phyloP scores from a whole-genome alignment of 768 basidiomycete species.

The Pholiota microspora region DNA sequence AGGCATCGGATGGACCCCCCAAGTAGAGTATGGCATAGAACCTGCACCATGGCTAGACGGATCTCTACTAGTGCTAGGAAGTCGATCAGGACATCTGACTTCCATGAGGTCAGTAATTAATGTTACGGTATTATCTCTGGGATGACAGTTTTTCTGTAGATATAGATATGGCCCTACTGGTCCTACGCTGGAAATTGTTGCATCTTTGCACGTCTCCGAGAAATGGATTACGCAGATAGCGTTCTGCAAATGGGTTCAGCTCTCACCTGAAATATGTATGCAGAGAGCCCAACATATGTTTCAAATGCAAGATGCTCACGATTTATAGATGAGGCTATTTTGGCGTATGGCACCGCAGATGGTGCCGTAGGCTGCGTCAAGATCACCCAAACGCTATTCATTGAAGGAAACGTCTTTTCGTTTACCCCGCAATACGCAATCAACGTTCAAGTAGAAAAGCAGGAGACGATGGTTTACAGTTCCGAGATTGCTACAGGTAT shows the following conservation, averaged over 20 bases:
- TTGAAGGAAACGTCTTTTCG: conserved; percentile 19
- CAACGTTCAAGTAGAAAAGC: conserved; percentile 28
- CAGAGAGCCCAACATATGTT: background rate
- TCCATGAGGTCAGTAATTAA: conserved; percentile 49
- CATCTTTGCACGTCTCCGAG: conserved; percentile 43
- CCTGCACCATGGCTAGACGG: conserved; percentile 52
- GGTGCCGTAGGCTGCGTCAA: conserved; percentile 58
- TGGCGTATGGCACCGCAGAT: conserved; percentile 59
- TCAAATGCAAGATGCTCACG: background rate
- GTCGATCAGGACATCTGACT: conserved; percentile 58
- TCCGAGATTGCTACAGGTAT: conserved; percentile 40
- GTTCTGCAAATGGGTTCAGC: conserved; percentile 54
- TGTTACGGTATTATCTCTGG: background rate
- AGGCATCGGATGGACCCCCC: conserved; percentile 74
- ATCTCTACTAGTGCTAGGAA: conserved; percentile 71
- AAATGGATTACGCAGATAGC: conserved; percentile 65
- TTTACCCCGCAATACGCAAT: conserved; percentile 36
- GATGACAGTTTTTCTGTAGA: conserved; percentile 4
- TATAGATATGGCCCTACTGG: conserved; percentile 20
- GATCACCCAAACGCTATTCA: conserved; percentile 44
- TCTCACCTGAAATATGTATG: conserved; percentile 39
- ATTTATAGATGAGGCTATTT: conserved; percentile 47
- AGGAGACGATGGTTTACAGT: conserved; percentile 22
- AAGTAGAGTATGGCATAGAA: conserved; percentile 50
- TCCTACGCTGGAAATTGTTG: conserved; percentile 29